A percentile compares a stretch with the other conserved stretches of the same genome.
These are phyloP conservation scores for Cyberlindnera maritima DNA, from an alignment of 805 yeast species.

Conservation along the genomic window DNA sequence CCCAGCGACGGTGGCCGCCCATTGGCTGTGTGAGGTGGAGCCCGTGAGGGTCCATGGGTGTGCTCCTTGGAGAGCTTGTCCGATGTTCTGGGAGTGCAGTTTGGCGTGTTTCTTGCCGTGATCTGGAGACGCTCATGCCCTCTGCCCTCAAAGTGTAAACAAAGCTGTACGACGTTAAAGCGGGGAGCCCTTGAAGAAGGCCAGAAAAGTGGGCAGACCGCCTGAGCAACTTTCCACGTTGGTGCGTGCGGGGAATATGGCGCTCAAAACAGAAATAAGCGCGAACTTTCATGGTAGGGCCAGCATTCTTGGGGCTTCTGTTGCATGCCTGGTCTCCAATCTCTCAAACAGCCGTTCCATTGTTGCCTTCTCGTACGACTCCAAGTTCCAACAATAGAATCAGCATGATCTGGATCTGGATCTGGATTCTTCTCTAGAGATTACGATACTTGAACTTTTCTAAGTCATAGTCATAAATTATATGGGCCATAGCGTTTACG, in stretches of 20 bases:
- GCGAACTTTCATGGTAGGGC: not conserved
- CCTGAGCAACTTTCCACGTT: not conserved
- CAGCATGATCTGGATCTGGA: no score
- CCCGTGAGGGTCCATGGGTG: not conserved
- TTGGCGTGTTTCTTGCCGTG: not conserved
- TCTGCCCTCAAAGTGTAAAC: constrained; percentile 3
- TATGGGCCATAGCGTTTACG: no score
- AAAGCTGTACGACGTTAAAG: constrained; percentile 1
- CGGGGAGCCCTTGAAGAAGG: not conserved
- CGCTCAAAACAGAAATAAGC: not conserved
- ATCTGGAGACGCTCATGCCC: constrained; percentile 2
- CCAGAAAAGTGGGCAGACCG: not conserved
- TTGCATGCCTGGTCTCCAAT: not conserved
- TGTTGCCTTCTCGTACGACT: not conserved
- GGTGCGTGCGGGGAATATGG: not conserved
- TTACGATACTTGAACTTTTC: no score
- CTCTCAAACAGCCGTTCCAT: not conserved
- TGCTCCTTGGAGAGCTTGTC: not conserved
- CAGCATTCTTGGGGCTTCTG: not conserved
- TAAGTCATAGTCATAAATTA: no score
- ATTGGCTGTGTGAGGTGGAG: not conserved
- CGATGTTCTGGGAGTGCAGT: not conserved
- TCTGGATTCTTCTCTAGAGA: no score
- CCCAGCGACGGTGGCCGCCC: not conserved
- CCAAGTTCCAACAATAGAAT: not conserved